Base-by-base conservation (phyloP, 148 eudicot species). In the Arctostaphylos glauca region DNA sequence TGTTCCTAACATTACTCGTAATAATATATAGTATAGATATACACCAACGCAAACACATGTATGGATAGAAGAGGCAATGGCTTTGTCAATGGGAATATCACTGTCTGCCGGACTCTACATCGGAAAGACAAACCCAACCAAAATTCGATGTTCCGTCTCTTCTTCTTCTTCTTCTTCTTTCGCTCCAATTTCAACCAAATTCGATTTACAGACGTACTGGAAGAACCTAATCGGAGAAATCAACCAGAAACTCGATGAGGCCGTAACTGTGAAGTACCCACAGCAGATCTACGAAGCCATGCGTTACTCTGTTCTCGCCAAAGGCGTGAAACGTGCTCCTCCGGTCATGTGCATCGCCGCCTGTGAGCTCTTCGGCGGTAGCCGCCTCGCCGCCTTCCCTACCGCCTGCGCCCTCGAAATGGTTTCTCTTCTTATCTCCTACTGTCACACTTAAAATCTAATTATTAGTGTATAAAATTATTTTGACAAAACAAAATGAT, bases 321-420 rank as follows among this genome's bases (percentile, higher is more conserved):
- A 88, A 9, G 98, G 91, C n/a, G 97, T 94, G 16, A 95, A 95
- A 80, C 86, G 98, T 74, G 89, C 98, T 56, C 95, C 98, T 46
- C 95, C 98, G 0, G 93, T 95, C 7, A 95, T 95, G 98, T 95
- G 98, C 78, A 91, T 95, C 59, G 94, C 98, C 53, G 93, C 98
- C 64, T 95, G 92, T 83, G 98, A 95, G 90, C 92, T 95, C 81
- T 90, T 95, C 80, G 97, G 95, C 48, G 95, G 95, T 31, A 72
- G 88, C 78, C 94, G 98, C 58, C 87, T 73, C 62, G 94, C 98
- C 52, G 98, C 97, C 80, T 95, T 91, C 78, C 98, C 97, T 55
- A 95, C 98, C 66, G 98, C 98, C n/a, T 95, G 98, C 75, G 98
- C 98, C 78, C 96, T 95, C 76, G 98, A 95, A 88, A 95, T 95